phyloP scores from a whole-genome alignment of 228 moss, liverwort and hornwort species.

The Sphagnum magellanicum region DNA sequence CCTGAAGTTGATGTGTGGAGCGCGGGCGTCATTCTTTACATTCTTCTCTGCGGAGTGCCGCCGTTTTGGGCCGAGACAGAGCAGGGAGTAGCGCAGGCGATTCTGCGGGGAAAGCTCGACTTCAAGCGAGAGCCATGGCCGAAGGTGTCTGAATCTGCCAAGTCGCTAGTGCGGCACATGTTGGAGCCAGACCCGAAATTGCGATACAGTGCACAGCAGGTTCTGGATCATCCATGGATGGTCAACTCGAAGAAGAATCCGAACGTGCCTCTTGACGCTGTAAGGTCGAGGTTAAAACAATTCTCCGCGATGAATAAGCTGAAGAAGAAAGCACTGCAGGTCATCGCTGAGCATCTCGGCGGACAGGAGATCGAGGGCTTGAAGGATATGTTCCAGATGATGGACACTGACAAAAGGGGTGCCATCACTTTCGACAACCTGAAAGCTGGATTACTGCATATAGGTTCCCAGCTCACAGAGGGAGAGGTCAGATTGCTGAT shows the following conservation, averaged over 20 bases:
- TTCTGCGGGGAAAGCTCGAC: conserved; percentile 66
- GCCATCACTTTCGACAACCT: conserved; percentile 68
- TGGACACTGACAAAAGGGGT: conserved; percentile 60
- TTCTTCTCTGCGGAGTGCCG: conserved; percentile 76
- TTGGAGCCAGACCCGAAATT: conserved; percentile 74
- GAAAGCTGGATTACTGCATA: conserved; percentile 60
- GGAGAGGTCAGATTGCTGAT: conserved; percentile 71
- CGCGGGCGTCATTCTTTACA: conserved; percentile 76
- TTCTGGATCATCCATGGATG: conserved; percentile 82
- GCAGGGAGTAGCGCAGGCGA: conserved; percentile 80
- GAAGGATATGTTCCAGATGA: conserved; percentile 70
- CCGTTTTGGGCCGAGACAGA: conserved; percentile 94
- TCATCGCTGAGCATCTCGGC: conserved; percentile 75
- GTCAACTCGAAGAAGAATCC: conserved; percentile 80
- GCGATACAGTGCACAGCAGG: conserved; percentile 72
- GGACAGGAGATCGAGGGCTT: conserved; percentile 73
- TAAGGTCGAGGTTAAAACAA: conserved; percentile 74
- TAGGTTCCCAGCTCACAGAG: conserved; percentile 75
- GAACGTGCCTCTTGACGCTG: conserved; percentile 69
- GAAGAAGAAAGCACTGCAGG: conserved; percentile 78
- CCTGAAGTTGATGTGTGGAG: conserved; percentile 94
- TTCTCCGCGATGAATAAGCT: conserved; percentile 89
- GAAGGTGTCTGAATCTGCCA: conserved; percentile 67
- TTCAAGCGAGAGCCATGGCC: conserved; percentile 82
- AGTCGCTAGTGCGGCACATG: conserved; percentile 68